Conservation (phyloP, 345 rosid genomes). For the Physaria fendleri region DNA sequence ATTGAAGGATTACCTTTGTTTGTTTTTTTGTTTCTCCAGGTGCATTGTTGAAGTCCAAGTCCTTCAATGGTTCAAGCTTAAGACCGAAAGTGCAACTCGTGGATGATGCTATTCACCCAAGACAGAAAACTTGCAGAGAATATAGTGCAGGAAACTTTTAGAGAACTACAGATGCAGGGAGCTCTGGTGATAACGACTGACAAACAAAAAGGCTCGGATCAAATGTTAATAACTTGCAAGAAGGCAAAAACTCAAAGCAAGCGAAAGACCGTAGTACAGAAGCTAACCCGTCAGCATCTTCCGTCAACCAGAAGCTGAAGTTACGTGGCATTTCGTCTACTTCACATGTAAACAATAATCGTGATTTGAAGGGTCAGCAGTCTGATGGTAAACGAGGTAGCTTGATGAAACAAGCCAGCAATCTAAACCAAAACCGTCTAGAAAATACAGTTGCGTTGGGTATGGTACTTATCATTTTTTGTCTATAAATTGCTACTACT, state of each 20-base stretch:
- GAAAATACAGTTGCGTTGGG: constrained; percentile 50
- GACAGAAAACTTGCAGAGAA: constrained; percentile 48
- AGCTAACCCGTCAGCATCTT: constrained; percentile 35
- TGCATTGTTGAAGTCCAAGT: constrained; percentile 62
- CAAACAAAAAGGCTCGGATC: constrained; percentile 49
- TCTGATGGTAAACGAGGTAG: constrained; percentile 56
- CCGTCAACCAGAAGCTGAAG: constrained; percentile 51
- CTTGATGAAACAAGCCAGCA: constrained; percentile 50
- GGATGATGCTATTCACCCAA: constrained; percentile 54
- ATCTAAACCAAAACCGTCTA: constrained; percentile 41
- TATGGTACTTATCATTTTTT: constrained; percentile 30
- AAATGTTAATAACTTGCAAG: constrained; percentile 45
- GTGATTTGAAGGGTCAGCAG: constrained; percentile 46
- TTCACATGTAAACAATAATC: constrained; percentile 41
- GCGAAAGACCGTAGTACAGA: constrained; percentile 44
- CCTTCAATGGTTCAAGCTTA: constrained; percentile 49
- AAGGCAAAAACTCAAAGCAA: constrained; percentile 50
- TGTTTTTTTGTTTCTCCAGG: constrained; percentile 38
- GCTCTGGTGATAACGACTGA: constrained; percentile 44
- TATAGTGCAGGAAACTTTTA: constrained; percentile 39
- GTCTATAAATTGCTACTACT: neutral
- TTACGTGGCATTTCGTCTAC: constrained; percentile 40
- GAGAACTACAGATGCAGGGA: constrained; percentile 45
- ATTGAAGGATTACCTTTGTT: no score
- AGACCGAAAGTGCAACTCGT: constrained; percentile 62